phyloP scores from a whole-genome alignment of 2,329 filamentous ascomycete species.

The Coniella vitis region DNA sequence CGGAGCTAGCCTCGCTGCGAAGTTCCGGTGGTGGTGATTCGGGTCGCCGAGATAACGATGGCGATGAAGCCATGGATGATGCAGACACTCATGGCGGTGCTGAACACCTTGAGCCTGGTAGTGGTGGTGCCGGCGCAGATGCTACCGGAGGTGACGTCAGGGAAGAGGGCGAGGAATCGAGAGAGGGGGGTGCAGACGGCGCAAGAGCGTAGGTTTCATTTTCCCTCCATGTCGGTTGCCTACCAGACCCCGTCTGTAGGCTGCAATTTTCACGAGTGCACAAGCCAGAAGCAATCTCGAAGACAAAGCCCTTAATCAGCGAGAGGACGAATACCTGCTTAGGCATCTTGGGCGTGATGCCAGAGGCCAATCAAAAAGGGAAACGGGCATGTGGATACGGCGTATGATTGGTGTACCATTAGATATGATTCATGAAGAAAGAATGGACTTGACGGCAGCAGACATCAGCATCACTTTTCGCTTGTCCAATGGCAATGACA shows the following conservation, averaged over 20 bases:
- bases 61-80: conserved; percentile 75
- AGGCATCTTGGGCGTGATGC: conserved; percentile 5
- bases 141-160: conserved; percentile 88
- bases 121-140: conserved; percentile 75
- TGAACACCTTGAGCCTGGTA: conserved; percentile 52
- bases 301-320: background rate
- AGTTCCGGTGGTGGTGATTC: conserved; percentile 40
- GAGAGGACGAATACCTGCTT: conserved; percentile 1
- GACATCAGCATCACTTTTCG: background rate
- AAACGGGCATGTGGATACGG: background rate
- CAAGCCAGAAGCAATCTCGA: background rate
- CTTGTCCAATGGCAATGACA: background rate
- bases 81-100: conserved; percentile 59
- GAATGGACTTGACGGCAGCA: conserved; percentile 13
- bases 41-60: conserved; percentile 37
- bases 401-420: conserved; percentile 12
- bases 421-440: conserved; percentile 13
- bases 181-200: conserved; percentile 92
- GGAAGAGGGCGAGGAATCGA: conserved; percentile 78
- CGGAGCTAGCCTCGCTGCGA: conserved; percentile 61
- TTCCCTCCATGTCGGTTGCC: conserved; percentile 17
- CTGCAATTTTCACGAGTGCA: background rate
- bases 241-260: background rate
- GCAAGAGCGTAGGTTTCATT: conserved; percentile 94
- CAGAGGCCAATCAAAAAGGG: conserved; percentile 7